A percentile compares a stretch with the other conserved stretches of the same genome.
Evolutionary conservation across 2,329 filamentous ascomycete genomes (phyloP).

Genomic region (Bipolaris zeicola): DNA sequence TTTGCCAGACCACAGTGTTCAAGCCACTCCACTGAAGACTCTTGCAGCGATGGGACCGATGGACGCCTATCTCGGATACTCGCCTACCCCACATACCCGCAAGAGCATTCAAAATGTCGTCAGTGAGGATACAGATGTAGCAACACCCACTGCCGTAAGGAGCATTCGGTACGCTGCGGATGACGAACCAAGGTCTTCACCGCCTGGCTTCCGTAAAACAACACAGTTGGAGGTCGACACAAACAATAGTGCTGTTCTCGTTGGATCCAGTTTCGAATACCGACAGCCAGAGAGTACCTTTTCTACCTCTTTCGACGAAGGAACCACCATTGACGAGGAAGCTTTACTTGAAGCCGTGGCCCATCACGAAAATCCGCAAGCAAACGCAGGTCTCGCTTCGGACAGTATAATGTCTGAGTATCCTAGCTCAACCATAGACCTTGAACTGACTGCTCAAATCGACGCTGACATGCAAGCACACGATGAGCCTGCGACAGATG

Average conservation of each 20-base stretch:
- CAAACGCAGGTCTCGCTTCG: conserved; percentile 1
- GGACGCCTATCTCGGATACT: conserved; percentile 45
- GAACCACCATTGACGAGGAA: conserved; percentile 41
- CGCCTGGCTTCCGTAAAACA: conserved; percentile 38
- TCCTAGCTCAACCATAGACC: conserved; percentile 40
- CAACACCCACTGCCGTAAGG: conserved; percentile 38
- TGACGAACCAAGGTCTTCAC: conserved; percentile 44
- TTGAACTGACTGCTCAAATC: conserved; percentile 44
- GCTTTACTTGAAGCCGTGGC: conserved; percentile 24
- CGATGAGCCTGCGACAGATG: conserved; percentile 7
- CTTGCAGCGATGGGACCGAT: conserved; percentile 40
- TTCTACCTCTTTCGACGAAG: conserved; percentile 39
- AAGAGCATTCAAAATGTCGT: conserved; percentile 31
- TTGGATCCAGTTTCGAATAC: conserved; percentile 30
- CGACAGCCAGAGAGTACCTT: conserved; percentile 21
- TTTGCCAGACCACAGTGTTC: conserved; percentile 24
- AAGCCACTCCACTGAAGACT: conserved; percentile 34
- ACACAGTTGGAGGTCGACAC: background rate
- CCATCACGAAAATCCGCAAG: conserved; percentile 9
- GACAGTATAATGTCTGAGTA: conserved; percentile 30
- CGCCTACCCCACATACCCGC: conserved; percentile 44
- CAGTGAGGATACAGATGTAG: conserved; percentile 34
- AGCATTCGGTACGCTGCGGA: conserved; percentile 25
- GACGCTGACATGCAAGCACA: conserved; percentile 42
- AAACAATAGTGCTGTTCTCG: conserved; percentile 8